A percentile compares a stretch with the other conserved stretches of the same genome.
Conservation (phyloP, 306 rosid species). For the Cicer pinnatifidum region DNA sequence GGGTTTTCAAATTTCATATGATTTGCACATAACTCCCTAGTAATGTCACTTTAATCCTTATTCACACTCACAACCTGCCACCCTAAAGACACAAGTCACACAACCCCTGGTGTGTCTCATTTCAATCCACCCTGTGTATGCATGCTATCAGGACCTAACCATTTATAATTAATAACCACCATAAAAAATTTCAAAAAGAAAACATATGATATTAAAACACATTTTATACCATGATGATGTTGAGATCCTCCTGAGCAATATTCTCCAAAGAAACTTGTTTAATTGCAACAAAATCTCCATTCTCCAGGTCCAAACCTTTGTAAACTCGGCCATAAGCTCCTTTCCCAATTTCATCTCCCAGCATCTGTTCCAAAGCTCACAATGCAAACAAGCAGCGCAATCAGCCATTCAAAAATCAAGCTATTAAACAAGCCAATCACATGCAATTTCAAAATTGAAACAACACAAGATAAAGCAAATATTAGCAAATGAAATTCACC, state of each 20-base stretch:
- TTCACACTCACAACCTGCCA: background rate
- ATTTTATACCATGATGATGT: slow-evolving; percentile 84
- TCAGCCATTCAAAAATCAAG: slow-evolving; percentile 30
- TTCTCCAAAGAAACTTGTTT: slow-evolving; percentile 99
- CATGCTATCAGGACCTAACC: slow-evolving; percentile 28
- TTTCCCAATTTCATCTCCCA: slow-evolving; percentile 99
- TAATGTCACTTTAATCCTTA: slow-evolving; percentile 11
- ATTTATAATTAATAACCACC: slow-evolving; percentile 14
- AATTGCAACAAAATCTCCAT: slow-evolving; percentile 97
- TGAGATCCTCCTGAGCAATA: slow-evolving; percentile 99
- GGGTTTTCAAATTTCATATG: slow-evolving; percentile 17
- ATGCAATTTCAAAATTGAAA: slow-evolving; percentile 10
- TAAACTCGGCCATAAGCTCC: slow-evolving; percentile 99
- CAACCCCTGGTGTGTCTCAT: slow-evolving; percentile 10
- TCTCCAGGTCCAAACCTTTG: slow-evolving; percentile 97
- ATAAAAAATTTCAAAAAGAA: background rate
- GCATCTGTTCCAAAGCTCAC: slow-evolving; percentile 69
- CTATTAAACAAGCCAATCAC: slow-evolving; percentile 21
- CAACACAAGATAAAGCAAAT: slow-evolving; percentile 20
- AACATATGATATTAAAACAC: slow-evolving; percentile 30
- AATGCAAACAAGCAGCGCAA: slow-evolving; percentile 39
- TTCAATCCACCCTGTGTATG: slow-evolving; percentile 16
- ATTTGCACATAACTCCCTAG: slow-evolving; percentile 4
- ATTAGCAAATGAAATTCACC: slow-evolving; percentile 5
- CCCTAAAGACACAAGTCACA: background rate